Conservation (phyloP, 2,329 filamentous ascomycete species). For the Fusarium sp. region DNA sequence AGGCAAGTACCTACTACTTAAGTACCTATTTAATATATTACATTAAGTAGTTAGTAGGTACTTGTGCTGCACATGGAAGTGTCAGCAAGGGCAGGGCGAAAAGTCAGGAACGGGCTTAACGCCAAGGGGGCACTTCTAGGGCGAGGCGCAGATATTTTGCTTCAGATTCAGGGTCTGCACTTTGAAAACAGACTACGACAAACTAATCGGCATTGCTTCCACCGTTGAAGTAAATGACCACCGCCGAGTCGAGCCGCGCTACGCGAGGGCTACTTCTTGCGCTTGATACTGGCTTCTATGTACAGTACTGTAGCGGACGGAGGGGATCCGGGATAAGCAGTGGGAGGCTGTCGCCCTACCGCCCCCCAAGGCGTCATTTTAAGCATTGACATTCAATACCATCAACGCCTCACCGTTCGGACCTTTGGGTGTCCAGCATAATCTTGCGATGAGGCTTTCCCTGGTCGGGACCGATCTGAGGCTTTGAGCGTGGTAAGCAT, state of each 20-base stretch:
- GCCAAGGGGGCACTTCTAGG: conserved; percentile 4
- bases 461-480: conserved; percentile 3
- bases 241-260: conserved; percentile 22
- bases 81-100: not conserved
- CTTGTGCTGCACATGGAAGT: too few species aligned
- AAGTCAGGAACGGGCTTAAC: conserved; percentile 5
- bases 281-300: conserved; percentile 7
- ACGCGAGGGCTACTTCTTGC: not conserved
- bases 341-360: conserved; percentile 21
- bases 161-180: conserved; percentile 15
- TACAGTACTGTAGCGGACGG: conserved; percentile 1
- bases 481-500: not conserved
- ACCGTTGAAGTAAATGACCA: conserved; percentile 32
- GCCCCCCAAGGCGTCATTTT: conserved; percentile 19
- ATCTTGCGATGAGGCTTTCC: conserved; percentile 13
- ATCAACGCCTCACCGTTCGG: conserved; percentile 41
- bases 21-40: not conserved
- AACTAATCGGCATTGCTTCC: conserved; percentile 12
- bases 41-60: too few species aligned
- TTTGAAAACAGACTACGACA: conserved; percentile 11
- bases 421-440: conserved; percentile 4
- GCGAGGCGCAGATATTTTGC: conserved; percentile 13
- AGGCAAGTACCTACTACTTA: too few species aligned
- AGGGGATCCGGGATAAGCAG: not conserved
- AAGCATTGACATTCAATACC: conserved; percentile 24